A percentile compares a stretch with the other conserved stretches of the same genome.
Conservation (phyloP, 2,329 filamentous ascomycete genomes). For the Pestalotiopsis sp. region DNA sequence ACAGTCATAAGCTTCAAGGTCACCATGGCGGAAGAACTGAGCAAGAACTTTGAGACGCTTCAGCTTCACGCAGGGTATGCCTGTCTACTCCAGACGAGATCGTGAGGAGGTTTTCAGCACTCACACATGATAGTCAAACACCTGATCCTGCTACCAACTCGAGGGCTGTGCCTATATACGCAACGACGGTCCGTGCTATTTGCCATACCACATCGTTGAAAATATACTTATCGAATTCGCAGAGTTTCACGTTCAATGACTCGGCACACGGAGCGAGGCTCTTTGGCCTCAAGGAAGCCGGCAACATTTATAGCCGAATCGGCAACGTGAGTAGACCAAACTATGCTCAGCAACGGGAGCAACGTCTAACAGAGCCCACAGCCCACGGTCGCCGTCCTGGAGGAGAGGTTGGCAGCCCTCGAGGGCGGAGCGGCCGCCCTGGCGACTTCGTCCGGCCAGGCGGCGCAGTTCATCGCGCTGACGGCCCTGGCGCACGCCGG, state of each 20-base stretch:
- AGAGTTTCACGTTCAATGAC: conserved; percentile 94
- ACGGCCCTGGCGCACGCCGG: conserved; percentile 80
- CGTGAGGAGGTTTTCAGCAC: conserved; percentile 9
- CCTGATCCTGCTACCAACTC: conserved; percentile 82
- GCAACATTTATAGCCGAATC: conserved; percentile 97
- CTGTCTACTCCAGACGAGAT: conserved; percentile 12
- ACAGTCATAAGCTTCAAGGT: background rate
- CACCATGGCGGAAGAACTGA: conserved; percentile 45
- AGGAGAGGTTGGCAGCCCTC: conserved; percentile 93
- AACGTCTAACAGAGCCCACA: conserved; percentile 32
- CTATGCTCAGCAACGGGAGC: background rate
- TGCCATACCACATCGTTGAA: background rate
- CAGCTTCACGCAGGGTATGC: conserved; percentile 81
- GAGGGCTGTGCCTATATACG: conserved; percentile 93
- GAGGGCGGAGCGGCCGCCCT: conserved; percentile 89
- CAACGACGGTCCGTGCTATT: conserved; percentile 62
- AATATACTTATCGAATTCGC: conserved; percentile 17
- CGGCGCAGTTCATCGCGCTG: conserved; percentile 90
- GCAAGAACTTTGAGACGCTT: conserved; percentile 76
- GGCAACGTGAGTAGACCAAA: conserved; percentile 68
- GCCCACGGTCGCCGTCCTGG: conserved; percentile 94
- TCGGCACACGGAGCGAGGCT: conserved; percentile 92
- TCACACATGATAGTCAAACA: conserved; percentile 59
- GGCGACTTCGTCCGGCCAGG: conserved; percentile 81
- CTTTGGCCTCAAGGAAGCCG: conserved; percentile 94